Evolutionary conservation across 164 flowering plant species (phyloP).

Genomic region (Kalanchoe fedtschenkoi): DNA sequence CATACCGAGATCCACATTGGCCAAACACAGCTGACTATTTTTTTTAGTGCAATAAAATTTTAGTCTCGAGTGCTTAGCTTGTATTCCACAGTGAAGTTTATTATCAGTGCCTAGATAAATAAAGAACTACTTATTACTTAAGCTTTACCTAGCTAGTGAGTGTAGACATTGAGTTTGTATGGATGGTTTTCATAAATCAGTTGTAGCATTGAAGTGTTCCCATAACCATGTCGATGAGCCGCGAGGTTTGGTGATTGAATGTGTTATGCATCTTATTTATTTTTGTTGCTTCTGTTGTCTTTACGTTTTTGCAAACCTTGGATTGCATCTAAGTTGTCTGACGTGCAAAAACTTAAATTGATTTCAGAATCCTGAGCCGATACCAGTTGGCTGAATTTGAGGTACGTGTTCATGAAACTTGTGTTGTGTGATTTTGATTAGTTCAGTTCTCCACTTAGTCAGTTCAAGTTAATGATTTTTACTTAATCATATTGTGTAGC

Average conservation of each 20-base stretch:
- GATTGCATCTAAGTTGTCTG: not conserved
- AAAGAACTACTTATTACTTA: too few species aligned
- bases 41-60: too few species aligned
- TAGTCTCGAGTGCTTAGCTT: too few species aligned
- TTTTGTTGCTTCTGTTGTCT: not conserved
- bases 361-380: conserved; percentile 73
- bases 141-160: too few species aligned
- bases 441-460: not conserved
- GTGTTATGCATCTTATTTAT: not conserved
- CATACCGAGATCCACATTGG: not conserved
- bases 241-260: too few species aligned
- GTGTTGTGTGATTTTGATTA: not conserved
- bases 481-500: conserved; percentile 37
- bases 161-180: too few species aligned
- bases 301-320: not conserved
- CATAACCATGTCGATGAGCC: too few species aligned
- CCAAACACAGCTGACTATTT: too few species aligned
- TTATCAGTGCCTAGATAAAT: too few species aligned
- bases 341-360: conserved; percentile 33
- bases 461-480: not conserved
- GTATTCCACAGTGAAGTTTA: too few species aligned
- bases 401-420: conserved; percentile 28
- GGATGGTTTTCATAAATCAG: too few species aligned
- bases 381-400: conserved; percentile 90
- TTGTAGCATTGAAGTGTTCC: too few species aligned